Evolutionary conservation across 352 stramenopile genomes (phyloP).

Genomic region (Thalassiosira exigua): DNA sequence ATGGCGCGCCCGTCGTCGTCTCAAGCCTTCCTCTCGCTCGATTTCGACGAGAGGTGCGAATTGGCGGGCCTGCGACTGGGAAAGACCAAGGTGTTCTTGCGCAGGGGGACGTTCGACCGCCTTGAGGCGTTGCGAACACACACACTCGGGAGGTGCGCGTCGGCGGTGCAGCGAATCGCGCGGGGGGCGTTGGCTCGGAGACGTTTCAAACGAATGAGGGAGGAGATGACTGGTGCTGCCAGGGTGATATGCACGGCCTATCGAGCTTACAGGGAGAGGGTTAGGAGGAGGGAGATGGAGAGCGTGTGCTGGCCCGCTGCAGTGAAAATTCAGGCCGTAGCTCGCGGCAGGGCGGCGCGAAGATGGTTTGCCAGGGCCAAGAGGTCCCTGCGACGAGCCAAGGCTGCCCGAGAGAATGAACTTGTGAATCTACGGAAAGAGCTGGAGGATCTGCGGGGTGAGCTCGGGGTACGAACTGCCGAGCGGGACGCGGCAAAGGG

Average conservation of each 20-base stretch:
- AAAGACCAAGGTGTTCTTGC: slow-evolving; percentile 84
- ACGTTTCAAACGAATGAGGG: slow-evolving; percentile 41
- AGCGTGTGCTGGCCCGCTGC: slow-evolving; percentile 16
- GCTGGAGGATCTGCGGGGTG: not conserved
- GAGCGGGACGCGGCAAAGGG: no score
- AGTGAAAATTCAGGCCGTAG: slow-evolving; percentile 71
- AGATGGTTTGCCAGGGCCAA: slow-evolving; percentile 15
- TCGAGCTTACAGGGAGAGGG: slow-evolving; percentile 58
- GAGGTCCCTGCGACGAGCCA: no score
- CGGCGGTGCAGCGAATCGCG: slow-evolving; percentile 71
- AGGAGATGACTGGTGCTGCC: slow-evolving; percentile 42
- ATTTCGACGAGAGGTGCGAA: slow-evolving; percentile 73
- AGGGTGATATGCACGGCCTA: slow-evolving; percentile 54
- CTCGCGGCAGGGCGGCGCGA: slow-evolving; percentile 48
- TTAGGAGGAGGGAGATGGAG: slow-evolving; percentile 26
- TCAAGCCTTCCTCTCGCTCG: slow-evolving; percentile 68
- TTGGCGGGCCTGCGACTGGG: slow-evolving; percentile 86
- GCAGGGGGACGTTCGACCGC: slow-evolving; percentile 78
- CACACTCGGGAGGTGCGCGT: slow-evolving; percentile 66
- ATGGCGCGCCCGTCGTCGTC: slow-evolving; percentile 60
- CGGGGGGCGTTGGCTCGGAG: slow-evolving; percentile 52
- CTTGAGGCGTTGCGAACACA: slow-evolving; percentile 73
- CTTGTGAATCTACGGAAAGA: not conserved
- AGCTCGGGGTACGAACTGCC: not conserved
- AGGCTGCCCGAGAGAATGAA: no score